Conservation (phyloP, 2,329 filamentous ascomycete genomes). For the Ploettnerulaceae sp. region DNA sequence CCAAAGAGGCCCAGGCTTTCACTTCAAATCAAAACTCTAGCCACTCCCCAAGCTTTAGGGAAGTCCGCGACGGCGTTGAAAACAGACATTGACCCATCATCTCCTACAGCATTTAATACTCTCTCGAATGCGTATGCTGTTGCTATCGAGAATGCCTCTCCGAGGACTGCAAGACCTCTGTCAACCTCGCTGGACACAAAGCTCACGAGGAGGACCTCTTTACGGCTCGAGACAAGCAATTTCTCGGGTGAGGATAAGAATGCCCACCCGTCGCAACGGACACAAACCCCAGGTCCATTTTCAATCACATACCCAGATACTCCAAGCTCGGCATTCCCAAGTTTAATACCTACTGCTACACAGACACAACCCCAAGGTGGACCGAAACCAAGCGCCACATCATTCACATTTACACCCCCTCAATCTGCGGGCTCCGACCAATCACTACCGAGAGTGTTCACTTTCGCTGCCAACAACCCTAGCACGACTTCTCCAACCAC, state of each 20-base stretch:
- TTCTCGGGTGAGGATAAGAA: constrained; percentile 18
- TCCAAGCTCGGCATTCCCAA: constrained; percentile 28
- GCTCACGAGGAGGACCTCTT: constrained; percentile 37
- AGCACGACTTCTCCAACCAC: constrained; percentile 29
- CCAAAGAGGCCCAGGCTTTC: constrained; percentile 48
- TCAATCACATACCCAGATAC: constrained; percentile 33
- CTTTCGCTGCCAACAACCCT: constrained; percentile 24
- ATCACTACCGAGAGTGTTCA: constrained; percentile 24
- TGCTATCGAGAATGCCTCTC: constrained; percentile 55
- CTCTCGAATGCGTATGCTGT: constrained; percentile 61
- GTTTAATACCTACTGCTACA: constrained; percentile 18
- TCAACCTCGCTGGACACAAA: constrained; percentile 33
- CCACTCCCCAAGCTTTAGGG: constrained; percentile 37
- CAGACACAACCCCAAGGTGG: constrained; percentile 13
- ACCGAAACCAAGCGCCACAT: constrained; percentile 16
- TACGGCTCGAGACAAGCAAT: constrained; percentile 31
- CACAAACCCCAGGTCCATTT: constrained; percentile 33
- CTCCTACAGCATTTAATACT: constrained; percentile 61
- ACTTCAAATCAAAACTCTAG: constrained; percentile 48
- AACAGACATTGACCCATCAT: constrained; percentile 48
- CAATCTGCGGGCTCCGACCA: constrained; percentile 32
- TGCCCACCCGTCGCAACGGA: constrained; percentile 28
- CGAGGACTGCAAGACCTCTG: constrained; percentile 36
- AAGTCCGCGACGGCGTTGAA: constrained; percentile 41
- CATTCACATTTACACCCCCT: constrained; percentile 33